Percentiles rank a stretch among this genome's conserved stretches.
These are phyloP conservation scores for Lasiosphaeria hispida DNA, from an alignment of 495 filamentous ascomycete genomes.

Conservation along the genomic window DNA sequence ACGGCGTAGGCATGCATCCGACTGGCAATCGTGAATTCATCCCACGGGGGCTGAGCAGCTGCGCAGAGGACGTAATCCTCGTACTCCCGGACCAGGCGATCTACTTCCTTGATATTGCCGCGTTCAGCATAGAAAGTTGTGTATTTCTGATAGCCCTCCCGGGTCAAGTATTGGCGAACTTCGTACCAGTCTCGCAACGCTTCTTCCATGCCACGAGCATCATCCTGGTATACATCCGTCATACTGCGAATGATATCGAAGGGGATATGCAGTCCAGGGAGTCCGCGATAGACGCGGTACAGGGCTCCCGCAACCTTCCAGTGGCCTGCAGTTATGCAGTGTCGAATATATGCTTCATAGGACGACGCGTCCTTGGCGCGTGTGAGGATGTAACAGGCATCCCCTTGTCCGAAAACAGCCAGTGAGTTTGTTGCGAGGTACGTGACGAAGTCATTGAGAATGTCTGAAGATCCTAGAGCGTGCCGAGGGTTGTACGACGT, in stretches of 20 bases:
- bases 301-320: constrained; percentile 26
- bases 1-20: constrained; percentile 66
- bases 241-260: constrained; percentile 17
- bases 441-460: constrained; percentile 16
- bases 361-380: constrained; percentile 23
- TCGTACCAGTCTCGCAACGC: constrained; percentile 55
- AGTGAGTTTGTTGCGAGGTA: constrained; percentile 19
- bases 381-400: constrained; percentile 27
- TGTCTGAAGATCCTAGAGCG: background rate
- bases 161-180: constrained; percentile 36
- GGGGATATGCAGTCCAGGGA: constrained; percentile 20
- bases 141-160: constrained; percentile 46
- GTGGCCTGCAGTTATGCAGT: constrained; percentile 15
- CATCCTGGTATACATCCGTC: constrained; percentile 37
- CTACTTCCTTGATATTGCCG: constrained; percentile 51
- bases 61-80: constrained; percentile 29
- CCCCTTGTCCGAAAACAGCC: constrained; percentile 13
- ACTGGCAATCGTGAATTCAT: constrained; percentile 27
- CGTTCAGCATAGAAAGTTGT: constrained; percentile 51
- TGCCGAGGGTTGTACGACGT: background rate
- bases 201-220: constrained; percentile 45
- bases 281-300: constrained; percentile 37
- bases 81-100: constrained; percentile 57
- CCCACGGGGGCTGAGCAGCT: constrained; percentile 37
- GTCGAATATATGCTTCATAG: constrained; percentile 32